Conservation (phyloP, 73 alveolate species). For the Diophrys sp. region DNA sequence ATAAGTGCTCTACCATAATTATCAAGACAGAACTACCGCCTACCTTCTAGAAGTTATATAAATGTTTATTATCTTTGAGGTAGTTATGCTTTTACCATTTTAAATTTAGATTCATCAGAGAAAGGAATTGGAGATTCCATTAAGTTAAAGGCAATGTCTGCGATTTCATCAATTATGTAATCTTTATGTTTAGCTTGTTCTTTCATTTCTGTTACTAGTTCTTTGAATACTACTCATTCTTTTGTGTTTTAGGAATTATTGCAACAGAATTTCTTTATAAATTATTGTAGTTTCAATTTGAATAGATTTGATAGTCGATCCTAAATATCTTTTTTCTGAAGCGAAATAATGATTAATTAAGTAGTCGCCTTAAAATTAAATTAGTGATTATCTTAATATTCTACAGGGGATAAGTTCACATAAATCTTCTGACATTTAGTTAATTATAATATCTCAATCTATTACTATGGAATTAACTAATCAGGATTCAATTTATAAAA, state of each 20-base stretch:
- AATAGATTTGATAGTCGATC: no score
- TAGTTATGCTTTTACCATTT: conserved; percentile 32
- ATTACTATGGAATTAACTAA: no score
- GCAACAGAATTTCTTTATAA: conserved; percentile 28
- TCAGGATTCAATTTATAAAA: no score
- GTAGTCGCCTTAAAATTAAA: no score
- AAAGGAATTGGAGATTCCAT: conserved; percentile 40
- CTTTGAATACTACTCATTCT: conserved; percentile 42
- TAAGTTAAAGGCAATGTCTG: conserved; percentile 41
- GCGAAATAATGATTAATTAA: no score
- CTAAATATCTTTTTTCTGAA: no score
- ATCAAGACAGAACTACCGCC: conserved; percentile 75
- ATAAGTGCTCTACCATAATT: conserved; percentile 81
- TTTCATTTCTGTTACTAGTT: conserved; percentile 38
- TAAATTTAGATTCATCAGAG: conserved; percentile 29
- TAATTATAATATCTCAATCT: no score
- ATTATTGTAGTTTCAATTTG: no score
- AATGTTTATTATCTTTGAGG: no score
- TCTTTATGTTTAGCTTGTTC: conserved; percentile 12
- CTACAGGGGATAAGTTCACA: no score
- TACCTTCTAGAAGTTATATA: conserved; percentile 20
- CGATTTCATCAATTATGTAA: conserved; percentile 28
- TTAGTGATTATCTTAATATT: no score
- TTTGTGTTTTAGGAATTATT: not conserved
- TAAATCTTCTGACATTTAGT: no score